phyloP scores from a whole-genome alignment of 345 rosid genomes.

The Heritiera fomes region DNA sequence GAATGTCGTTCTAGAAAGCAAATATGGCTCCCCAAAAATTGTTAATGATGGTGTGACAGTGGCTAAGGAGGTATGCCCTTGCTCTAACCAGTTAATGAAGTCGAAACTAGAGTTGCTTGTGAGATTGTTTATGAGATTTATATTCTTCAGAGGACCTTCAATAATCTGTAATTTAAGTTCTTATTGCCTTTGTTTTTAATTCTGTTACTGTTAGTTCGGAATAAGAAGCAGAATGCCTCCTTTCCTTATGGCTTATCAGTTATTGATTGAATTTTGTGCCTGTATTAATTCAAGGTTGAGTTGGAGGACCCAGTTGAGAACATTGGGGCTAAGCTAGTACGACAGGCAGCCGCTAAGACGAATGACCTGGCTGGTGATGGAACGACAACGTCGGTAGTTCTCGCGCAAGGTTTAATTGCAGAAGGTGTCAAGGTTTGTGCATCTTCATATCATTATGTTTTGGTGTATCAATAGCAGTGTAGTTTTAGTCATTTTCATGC shows the following conservation, averaged over 20 bases:
- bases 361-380: slow-evolving; percentile 99
- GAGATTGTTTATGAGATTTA: not conserved
- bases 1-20: slow-evolving; percentile 98
- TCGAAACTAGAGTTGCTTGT: not conserved
- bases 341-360: slow-evolving; percentile 97
- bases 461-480: not conserved
- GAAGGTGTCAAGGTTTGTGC: slow-evolving; percentile 89
- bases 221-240: not conserved
- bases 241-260: not conserved
- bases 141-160: not conserved
- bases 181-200: not conserved
- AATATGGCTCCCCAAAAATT: slow-evolving; percentile 95
- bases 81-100: not conserved
- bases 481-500: not conserved
- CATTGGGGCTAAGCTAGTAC: slow-evolving; percentile 91
- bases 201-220: not conserved
- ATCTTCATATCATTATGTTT: not conserved
- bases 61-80: slow-evolving; percentile 73
- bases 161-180: not conserved
- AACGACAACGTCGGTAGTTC: slow-evolving; percentile 96
- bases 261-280: not conserved
- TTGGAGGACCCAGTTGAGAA: slow-evolving; percentile 98
- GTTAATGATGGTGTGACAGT: slow-evolving; percentile 98
- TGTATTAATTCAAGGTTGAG: slow-evolving; percentile 60
- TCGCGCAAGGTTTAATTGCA: slow-evolving; percentile 92